These are phyloP conservation scores for Pseudopyrenochaeta lycopersici DNA, from an alignment of 2,329 filamentous ascomycete species.

Conservation along the genomic window DNA sequence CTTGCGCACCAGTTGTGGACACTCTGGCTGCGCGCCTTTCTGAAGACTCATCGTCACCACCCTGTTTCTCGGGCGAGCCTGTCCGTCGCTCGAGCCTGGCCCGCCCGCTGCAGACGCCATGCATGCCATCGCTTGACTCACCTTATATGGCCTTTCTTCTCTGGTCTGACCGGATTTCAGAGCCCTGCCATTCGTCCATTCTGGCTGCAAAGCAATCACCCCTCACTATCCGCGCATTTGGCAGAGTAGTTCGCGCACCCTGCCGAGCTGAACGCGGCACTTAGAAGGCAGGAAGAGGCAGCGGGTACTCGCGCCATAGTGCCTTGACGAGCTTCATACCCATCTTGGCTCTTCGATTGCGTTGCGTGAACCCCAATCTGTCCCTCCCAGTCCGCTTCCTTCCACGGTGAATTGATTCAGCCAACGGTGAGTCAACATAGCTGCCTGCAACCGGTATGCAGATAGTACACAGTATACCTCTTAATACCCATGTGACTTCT, in stretches of 20 bases:
- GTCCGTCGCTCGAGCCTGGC: constrained; percentile 16
- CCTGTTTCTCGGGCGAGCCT: constrained; percentile 8
- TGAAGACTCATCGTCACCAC: constrained; percentile 29
- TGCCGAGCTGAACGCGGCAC: constrained; percentile 32
- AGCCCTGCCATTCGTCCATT: constrained; percentile 31
- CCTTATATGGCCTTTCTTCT: constrained; percentile 29
- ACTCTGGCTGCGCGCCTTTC: constrained; percentile 9
- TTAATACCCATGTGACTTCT: constrained; percentile 30
- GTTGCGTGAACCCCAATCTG: neutral
- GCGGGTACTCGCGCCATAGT: neutral
- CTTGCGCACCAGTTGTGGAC: constrained; percentile 3
- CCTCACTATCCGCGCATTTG: constrained; percentile 13
- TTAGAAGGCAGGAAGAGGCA: constrained; percentile 5
- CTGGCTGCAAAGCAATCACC: constrained; percentile 7
- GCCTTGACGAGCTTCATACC: neutral
- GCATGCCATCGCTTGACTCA: constrained; percentile 28
- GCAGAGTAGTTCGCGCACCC: constrained; percentile 35
- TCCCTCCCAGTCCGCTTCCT: neutral
- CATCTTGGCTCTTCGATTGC: neutral
- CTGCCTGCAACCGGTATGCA: neutral
- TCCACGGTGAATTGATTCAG: constrained; percentile 8
- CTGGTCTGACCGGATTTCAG: constrained; percentile 44
- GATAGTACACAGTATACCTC: constrained; percentile 8
- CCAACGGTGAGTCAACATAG: constrained; percentile 22
- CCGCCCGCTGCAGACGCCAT: constrained; percentile 26